phyloP scores from a whole-genome alignment of 164 flowering plant species.

The Nymphaea thermarum region DNA sequence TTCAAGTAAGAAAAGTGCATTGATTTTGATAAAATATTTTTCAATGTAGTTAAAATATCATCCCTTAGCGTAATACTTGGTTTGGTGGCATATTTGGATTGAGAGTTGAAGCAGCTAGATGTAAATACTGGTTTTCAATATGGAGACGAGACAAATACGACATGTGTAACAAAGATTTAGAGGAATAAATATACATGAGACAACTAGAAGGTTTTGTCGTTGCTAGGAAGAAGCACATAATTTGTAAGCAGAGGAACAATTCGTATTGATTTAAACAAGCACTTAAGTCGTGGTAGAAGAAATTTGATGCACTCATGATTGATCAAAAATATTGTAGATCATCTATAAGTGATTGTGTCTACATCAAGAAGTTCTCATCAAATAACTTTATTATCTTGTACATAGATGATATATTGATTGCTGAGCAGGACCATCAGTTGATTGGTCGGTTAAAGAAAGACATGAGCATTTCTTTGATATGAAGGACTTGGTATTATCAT shows the following conservation, averaged over 20 bases:
- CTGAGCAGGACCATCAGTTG: no score
- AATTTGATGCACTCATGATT: neutral
- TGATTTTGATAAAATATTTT: constrained; percentile 2
- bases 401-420: no score
- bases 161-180: neutral
- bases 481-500: no score
- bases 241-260: neutral
- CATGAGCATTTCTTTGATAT: no score
- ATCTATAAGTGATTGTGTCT: no score
- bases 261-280: neutral
- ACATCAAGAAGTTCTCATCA: no score
- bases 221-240: neutral
- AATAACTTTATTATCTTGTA: no score
- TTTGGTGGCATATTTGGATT: neutral
- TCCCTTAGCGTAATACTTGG: neutral
- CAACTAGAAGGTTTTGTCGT: neutral
- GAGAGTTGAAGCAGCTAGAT: neutral
- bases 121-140: neutral
- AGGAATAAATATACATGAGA: neutral
- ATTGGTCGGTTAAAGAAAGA: no score
- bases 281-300: neutral
- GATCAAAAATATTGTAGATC: no score
- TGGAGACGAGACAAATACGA: neutral
- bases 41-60: neutral
- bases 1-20: neutral